Percentiles rank a stretch among this genome's conserved stretches.
These are phyloP conservation scores for Dactylorhiza incarnata DNA, from an alignment of 106 monocot species.

Conservation along the genomic window DNA sequence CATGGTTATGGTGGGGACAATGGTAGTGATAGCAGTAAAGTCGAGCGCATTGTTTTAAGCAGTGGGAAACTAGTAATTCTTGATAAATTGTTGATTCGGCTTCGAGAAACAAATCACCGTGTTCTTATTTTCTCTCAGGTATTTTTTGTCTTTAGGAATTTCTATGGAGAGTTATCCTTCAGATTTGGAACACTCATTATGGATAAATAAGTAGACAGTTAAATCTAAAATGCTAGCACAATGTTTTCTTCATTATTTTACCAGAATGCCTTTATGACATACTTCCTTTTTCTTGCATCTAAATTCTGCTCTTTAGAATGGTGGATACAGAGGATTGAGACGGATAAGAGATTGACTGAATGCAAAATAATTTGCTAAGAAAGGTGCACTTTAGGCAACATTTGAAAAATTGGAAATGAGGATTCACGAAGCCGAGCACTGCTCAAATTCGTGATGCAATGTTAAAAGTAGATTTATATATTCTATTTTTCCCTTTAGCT, in stretches of 20 bases:
- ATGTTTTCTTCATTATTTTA: neutral
- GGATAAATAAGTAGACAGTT: too few relatives aligned
- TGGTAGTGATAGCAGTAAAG: conserved; percentile 73
- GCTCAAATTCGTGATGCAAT: too few relatives aligned
- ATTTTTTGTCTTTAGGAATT: conserved; percentile 5
- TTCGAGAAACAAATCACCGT: conserved; percentile 88
- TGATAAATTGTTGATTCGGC: conserved; percentile 73
- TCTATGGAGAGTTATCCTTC: neutral
- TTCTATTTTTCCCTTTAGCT: neutral
- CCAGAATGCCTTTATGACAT: neutral
- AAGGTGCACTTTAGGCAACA: too few relatives aligned
- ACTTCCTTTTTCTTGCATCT: neutral
- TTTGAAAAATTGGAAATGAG: too few relatives aligned
- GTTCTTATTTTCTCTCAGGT: conserved; percentile 99
- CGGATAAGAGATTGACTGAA: too few relatives aligned
- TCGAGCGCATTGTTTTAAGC: conserved; percentile 92
- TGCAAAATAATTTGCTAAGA: too few relatives aligned
- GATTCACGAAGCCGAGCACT: too few relatives aligned
- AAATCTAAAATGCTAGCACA: neutral
- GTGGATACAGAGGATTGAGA: too few relatives aligned
- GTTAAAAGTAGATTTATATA: neutral
- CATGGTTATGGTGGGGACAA: conserved; percentile 98
- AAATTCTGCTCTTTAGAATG: too few relatives aligned
- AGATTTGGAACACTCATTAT: neutral
- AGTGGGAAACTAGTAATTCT: conserved; percentile 97